These are phyloP conservation scores for Termitomyces sp. DNA, from an alignment of 768 basidiomycete species.

Conservation along the genomic window DNA sequence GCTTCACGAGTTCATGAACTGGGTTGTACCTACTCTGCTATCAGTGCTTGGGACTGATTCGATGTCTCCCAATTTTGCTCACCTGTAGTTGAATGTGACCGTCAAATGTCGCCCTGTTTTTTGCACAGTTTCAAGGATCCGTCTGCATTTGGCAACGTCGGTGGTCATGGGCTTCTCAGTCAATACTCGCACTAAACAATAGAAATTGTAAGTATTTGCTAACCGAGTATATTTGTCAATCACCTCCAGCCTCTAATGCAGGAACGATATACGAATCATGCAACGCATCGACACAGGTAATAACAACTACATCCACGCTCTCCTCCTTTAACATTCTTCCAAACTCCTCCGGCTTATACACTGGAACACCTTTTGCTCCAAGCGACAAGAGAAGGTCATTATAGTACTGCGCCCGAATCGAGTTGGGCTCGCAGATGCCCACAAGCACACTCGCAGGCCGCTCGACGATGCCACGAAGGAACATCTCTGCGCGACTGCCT, in stretches of 20 bases:
- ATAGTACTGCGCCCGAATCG: constrained; percentile 38
- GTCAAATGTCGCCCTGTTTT: constrained; percentile 34
- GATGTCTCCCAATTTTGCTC: neutral
- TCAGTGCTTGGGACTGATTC: neutral
- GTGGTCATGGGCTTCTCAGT: constrained; percentile 56
- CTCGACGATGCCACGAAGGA: constrained; percentile 38
- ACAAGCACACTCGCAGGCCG: constrained; percentile 35
- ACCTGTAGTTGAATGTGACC: constrained; percentile 39
- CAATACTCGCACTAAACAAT: constrained; percentile 32
- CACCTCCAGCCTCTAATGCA: constrained; percentile 34
- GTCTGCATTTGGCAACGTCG: constrained; percentile 38
- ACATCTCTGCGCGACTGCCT: constrained; percentile 37
- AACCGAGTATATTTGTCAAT: constrained; percentile 4
- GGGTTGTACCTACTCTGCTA: constrained; percentile 32
- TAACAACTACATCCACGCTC: constrained; percentile 39
- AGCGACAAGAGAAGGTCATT: constrained; percentile 33
- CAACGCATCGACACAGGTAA: constrained; percentile 43
- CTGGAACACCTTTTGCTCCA: constrained; percentile 29
- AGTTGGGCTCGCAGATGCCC: constrained; percentile 42
- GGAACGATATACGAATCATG: constrained; percentile 44
- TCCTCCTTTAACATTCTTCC: constrained; percentile 38
- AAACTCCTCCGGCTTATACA: constrained; percentile 35
- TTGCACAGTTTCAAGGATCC: constrained; percentile 38
- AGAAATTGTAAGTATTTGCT: neutral
- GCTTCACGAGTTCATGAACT: constrained; percentile 43